Evolutionary conservation across 2,329 filamentous ascomycete species (phyloP).

Genomic region (Exophiala spinifera): DNA sequence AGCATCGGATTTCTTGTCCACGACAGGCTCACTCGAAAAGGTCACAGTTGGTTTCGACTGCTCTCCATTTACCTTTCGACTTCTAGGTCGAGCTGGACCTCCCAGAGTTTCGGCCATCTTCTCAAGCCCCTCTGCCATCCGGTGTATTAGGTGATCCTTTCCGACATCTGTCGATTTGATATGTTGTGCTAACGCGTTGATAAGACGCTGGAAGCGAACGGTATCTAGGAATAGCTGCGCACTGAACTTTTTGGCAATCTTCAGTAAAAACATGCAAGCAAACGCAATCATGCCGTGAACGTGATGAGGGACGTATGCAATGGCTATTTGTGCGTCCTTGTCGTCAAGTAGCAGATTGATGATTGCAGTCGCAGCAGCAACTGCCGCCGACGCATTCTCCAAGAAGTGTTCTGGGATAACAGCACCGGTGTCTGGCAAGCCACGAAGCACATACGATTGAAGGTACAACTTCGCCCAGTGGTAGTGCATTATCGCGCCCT

Average conservation of each 20-base stretch:
- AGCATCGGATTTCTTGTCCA: constrained; percentile 3
- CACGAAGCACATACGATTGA: constrained; percentile 50
- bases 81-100: constrained; percentile 19
- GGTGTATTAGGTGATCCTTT: constrained; percentile 34
- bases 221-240: constrained; percentile 36
- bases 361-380: constrained; percentile 43
- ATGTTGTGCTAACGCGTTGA: constrained; percentile 32
- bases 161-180: constrained; percentile 32
- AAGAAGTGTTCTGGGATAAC: constrained; percentile 36
- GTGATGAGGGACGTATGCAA: constrained; percentile 46
- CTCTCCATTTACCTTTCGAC: constrained; percentile 20
- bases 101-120: constrained; percentile 33
- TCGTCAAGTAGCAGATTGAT: constrained; percentile 44
- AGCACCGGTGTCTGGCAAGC: constrained; percentile 43
- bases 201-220: constrained; percentile 28
- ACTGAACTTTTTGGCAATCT: constrained; percentile 43
- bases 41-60: constrained; percentile 9
- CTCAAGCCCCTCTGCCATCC: constrained; percentile 34
- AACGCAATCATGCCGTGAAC: constrained; percentile 49
- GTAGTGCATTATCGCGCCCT: constrained; percentile 50
- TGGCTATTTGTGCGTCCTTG: constrained; percentile 41
- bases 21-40: constrained; percentile 15
- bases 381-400: constrained; percentile 44
- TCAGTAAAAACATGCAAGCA: constrained; percentile 46
- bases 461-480: constrained; percentile 52